Conservation (phyloP, 179 eudicot species). For the Patellifolia procumbens region DNA sequence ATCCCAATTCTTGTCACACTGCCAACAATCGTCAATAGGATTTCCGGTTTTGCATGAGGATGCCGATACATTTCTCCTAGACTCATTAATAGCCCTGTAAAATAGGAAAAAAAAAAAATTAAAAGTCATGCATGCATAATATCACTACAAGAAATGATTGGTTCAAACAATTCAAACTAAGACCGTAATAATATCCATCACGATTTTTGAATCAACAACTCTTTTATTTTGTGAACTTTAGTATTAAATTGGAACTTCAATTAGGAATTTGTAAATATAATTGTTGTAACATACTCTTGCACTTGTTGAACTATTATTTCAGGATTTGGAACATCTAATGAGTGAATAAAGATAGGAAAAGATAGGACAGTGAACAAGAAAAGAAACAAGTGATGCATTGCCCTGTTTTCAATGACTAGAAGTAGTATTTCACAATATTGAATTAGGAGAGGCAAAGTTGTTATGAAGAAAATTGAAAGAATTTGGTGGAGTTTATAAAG, state of each 20-base stretch:
- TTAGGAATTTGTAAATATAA: not conserved
- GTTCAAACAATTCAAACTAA: too few species aligned
- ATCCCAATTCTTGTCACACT: conserved; percentile 24
- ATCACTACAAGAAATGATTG: too few species aligned
- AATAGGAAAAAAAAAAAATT: not conserved
- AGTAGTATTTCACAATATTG: not conserved
- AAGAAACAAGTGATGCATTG: conserved; percentile 33
- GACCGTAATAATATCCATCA: too few species aligned
- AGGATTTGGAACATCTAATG: conserved; percentile 30
- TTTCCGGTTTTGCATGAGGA: conserved; percentile 22
- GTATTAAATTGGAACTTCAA: not conserved
- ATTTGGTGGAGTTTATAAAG: conserved; percentile 18
- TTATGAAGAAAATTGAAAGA: conserved; percentile 1
- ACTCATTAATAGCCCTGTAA: conserved; percentile 29
- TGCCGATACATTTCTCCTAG: conserved; percentile 18
- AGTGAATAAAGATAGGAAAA: conserved; percentile 21
- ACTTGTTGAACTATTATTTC: conserved; percentile 25
- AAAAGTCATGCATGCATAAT: not conserved
- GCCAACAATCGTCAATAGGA: conserved; percentile 34
- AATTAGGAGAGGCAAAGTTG: not conserved
- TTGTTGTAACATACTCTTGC: conserved; percentile 26
- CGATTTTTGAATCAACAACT: too few species aligned
- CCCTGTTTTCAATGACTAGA: not conserved
- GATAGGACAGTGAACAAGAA: conserved; percentile 22
- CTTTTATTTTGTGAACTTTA: too few species aligned